Base-by-base conservation (phyloP, 2,329 filamentous ascomycete genomes). In the Fusarium cyanostomum region DNA sequence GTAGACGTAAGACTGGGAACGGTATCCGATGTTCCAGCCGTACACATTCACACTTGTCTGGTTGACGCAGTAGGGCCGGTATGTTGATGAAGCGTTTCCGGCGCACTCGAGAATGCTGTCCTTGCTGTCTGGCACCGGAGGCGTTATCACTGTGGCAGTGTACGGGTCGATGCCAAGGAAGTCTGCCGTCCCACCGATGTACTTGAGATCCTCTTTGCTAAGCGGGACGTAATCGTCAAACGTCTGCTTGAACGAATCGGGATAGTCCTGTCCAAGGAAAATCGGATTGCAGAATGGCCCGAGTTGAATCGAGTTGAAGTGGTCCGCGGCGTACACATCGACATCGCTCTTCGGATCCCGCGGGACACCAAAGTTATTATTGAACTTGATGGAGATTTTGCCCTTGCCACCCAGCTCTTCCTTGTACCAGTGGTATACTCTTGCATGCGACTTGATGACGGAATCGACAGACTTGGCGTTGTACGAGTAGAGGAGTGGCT, bases 11-110 rank as follows among this genome's bases (percentile, higher is more conserved):
- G 78, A 78, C 30, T 84, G 75, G 3, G 83, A 85, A 11, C 79
- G 76, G 59, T 86, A 86, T 16, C 86, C 86, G 44, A 87, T 83
- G 63, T 83, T 77, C 86, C 86, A 88, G 3, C 84, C 84, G 27
- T 80, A 80, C 2, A 76, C 71, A 34, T 82, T 82, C 2, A 71
- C 74, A 0, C 75, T 80, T 10, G 77, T 78, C 54, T 83, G 79
- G 1, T 77, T 78, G 2, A 84, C 83, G 62, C 85, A 88, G 58
- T 81, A 81, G 0, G 85, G 86, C 16, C 78, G 81, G 8, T 81
- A 74, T 0, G 80, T 64, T 27, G 81, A 77, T 7, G 75, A 78
- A 2, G 71, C 64, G 66, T 87, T 81, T 7, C 74, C 59, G 2
- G 81, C 77, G 64, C 85, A 88, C 6, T 77, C 76, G 0, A 76